A percentile compares a stretch with the other conserved stretches of the same genome.
These are phyloP conservation scores for Porcisia deanei DNA, from an alignment of 208 protist genomes.

Conservation along the genomic window DNA sequence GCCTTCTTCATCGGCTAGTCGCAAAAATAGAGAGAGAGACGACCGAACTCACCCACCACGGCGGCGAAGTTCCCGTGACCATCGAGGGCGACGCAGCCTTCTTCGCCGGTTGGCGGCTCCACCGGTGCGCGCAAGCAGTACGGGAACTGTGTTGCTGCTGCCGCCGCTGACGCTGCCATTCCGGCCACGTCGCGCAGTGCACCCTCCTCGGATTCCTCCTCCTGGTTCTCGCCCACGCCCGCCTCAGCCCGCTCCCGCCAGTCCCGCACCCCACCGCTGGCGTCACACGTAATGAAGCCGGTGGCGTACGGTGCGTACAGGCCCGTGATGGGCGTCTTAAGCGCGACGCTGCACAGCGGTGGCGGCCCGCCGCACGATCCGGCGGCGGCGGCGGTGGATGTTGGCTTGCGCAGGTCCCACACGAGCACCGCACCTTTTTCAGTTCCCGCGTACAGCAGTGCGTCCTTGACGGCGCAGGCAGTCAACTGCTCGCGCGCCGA, in stretches of 20 bases:
- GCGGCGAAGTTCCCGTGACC: slow-evolving; percentile 56
- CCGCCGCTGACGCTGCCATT: slow-evolving; percentile 16
- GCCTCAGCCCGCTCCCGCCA: slow-evolving; percentile 38
- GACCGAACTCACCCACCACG: slow-evolving; percentile 44
- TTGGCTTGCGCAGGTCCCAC: slow-evolving; percentile 54
- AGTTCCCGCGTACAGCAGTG: slow-evolving; percentile 55
- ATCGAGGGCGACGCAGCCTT: slow-evolving; percentile 45
- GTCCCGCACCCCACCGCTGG: slow-evolving; percentile 49
- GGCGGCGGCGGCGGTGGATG: slow-evolving; percentile 10
- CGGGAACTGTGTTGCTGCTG: slow-evolving; percentile 13
- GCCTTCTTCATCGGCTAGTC: slow-evolving; percentile 21
- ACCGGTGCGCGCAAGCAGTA: slow-evolving; percentile 20
- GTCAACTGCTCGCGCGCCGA: slow-evolving; percentile 59
- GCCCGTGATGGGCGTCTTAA: slow-evolving; percentile 42
- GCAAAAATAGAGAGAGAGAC: slow-evolving; percentile 31
- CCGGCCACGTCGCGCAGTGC: slow-evolving; percentile 23
- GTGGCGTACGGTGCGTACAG: slow-evolving; percentile 64
- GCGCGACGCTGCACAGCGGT: slow-evolving; percentile 29
- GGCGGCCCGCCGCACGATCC: slow-evolving; percentile 4
- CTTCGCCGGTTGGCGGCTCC: slow-evolving; percentile 10
- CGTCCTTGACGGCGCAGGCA: slow-evolving; percentile 46
- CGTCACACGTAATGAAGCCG: slow-evolving; percentile 54
- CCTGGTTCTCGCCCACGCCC: slow-evolving; percentile 12
- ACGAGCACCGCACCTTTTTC: slow-evolving; percentile 60
- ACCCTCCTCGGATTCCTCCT: slow-evolving; percentile 8